A percentile compares a stretch with the other conserved stretches of the same genome.
Evolutionary conservation across 345 rosid genomes (phyloP).

Genomic region (Gossypium raimondii): DNA sequence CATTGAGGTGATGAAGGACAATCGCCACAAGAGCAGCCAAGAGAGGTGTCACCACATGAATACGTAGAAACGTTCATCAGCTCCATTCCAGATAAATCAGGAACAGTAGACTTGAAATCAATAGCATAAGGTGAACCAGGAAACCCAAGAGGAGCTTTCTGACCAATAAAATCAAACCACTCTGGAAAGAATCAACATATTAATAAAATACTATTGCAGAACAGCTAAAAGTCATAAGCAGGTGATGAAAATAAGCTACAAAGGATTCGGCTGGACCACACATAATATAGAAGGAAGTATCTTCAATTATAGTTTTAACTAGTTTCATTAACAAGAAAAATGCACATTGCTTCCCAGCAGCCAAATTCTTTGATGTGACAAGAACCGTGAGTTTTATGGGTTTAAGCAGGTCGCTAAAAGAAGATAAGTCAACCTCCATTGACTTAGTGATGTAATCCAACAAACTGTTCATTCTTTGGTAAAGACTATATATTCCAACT

Average conservation of each 20-base stretch:
- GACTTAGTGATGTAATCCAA: not conserved
- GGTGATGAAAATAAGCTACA: not conserved
- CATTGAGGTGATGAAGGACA: slow-evolving; percentile 79
- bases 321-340: not conserved
- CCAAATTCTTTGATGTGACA: not conserved
- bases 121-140: slow-evolving; percentile 96
- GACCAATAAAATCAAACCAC: slow-evolving; percentile 91
- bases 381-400: not conserved
- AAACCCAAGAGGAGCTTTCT: slow-evolving; percentile 59
- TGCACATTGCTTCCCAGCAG: not conserved
- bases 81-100: slow-evolving; percentile 57
- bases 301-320: not conserved
- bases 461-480: not conserved
- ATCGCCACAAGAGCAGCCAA: slow-evolving; percentile 98
- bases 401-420: not conserved
- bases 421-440: not conserved
- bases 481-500: not conserved
- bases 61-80: slow-evolving; percentile 79
- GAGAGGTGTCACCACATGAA: slow-evolving; percentile 79
- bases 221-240: not conserved
- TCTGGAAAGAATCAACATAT: slow-evolving; percentile 39
- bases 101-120: slow-evolving; percentile 48
- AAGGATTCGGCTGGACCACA: not conserved
- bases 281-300: not conserved
- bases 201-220: not conserved